Conservation (phyloP, 2,329 filamentous ascomycete genomes). For the Colletotrichum chlorophyti region DNA sequence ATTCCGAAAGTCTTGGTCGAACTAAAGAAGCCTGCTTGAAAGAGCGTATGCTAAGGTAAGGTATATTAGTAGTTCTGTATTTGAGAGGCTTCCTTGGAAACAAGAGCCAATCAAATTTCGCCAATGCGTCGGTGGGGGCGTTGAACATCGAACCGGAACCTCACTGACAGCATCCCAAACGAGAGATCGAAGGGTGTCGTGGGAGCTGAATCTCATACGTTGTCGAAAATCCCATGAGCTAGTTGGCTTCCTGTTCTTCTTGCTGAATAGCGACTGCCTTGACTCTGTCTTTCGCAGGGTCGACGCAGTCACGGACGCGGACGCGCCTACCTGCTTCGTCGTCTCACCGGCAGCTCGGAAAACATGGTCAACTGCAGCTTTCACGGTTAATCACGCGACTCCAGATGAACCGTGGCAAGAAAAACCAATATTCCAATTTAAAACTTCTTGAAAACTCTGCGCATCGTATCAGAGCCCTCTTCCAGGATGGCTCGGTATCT, state of each 20-base stretch:
- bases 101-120: conserved; percentile 19
- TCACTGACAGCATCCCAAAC: conserved; percentile 8
- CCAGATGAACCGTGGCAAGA: background rate
- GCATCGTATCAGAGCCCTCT: background rate
- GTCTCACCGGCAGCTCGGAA: background rate
- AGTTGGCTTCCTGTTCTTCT: background rate
- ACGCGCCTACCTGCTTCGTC: conserved; percentile 2
- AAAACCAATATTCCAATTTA: background rate
- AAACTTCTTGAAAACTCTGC: background rate
- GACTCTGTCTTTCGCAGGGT: background rate
- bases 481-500: conserved; percentile 77
- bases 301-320: no score
- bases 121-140: background rate
- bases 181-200: background rate
- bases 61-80: no score
- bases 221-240: background rate
- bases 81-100: background rate
- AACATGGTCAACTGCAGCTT: conserved; percentile 9
- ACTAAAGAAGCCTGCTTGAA: no score
- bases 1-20: no score
- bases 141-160: conserved; percentile 3
- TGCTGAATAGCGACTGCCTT: background rate
- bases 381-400: background rate
- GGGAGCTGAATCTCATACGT: background rate
- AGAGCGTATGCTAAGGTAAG: no score